Evolutionary conservation across 192 early-diverging fungal genomes (phyloP).

Genomic region (Funneliformis geosporum): DNA sequence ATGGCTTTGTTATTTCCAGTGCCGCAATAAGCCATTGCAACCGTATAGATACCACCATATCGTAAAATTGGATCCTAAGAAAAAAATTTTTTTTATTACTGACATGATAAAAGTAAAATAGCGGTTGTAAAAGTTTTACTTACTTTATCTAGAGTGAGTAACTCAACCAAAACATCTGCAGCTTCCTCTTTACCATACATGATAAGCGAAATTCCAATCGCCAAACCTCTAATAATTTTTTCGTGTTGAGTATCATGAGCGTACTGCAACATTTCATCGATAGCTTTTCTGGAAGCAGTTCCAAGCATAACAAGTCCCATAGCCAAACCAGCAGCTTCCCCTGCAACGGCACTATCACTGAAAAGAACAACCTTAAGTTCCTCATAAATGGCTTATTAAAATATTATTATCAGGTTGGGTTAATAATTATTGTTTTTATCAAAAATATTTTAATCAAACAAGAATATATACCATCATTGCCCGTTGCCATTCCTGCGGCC

Average conservation of each 20-base stretch:
- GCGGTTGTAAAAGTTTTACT: neutral
- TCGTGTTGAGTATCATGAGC: constrained; percentile 99
- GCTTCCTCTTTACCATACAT: constrained; percentile 98
- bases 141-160: constrained; percentile 83
- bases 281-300: constrained; percentile 71
- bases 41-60: constrained; percentile 95
- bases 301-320: constrained; percentile 99
- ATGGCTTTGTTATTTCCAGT: constrained; percentile 98
- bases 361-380: constrained; percentile 87
- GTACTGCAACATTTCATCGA: constrained; percentile 97
- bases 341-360: constrained; percentile 94
- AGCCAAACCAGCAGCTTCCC: constrained; percentile 93
- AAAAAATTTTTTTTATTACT: neutral
- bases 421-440: constrained; percentile 4
- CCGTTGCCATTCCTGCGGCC: constrained; percentile 95
- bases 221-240: constrained; percentile 97
- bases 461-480: constrained; percentile 64
- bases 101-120: neutral
- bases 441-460: no score
- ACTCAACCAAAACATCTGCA: constrained; percentile 89
- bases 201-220: constrained; percentile 90
- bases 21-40: constrained; percentile 97
- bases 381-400: constrained; percentile 71
- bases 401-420: neutral
- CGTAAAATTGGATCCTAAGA: constrained; percentile 90